These are phyloP conservation scores for Limonium bicolor DNA, from an alignment of 148 eudicot species.

Conservation along the genomic window DNA sequence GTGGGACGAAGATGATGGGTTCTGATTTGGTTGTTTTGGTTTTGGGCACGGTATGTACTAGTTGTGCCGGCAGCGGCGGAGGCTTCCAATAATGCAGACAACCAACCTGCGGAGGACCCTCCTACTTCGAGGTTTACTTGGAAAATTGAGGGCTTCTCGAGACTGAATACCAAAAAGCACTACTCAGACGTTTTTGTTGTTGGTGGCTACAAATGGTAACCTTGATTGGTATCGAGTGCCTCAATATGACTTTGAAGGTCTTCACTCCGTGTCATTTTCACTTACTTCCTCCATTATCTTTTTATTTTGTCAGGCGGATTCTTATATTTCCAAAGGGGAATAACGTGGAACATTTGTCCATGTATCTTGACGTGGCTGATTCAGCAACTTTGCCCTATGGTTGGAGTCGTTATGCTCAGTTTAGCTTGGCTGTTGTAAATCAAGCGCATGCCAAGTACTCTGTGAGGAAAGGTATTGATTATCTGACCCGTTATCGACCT, in stretches of 20 bases:
- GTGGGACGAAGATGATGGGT: no score
- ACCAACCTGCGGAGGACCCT: constrained; percentile 67
- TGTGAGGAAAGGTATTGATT: constrained; percentile 54
- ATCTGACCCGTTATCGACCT: no score
- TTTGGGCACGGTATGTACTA: constrained; percentile 7
- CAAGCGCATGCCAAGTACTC: constrained; percentile 62
- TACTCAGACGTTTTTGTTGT: constrained; percentile 70
- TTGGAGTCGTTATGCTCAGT: constrained; percentile 94
- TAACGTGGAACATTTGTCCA: constrained; percentile 80
- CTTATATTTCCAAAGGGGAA: constrained; percentile 90
- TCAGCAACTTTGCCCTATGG: constrained; percentile 77
- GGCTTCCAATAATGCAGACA: constrained; percentile 29
- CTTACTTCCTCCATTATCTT: no score
- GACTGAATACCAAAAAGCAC: constrained; percentile 58
- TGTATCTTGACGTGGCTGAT: constrained; percentile 94
- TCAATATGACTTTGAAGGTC: no score
- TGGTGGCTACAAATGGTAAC: constrained; percentile 85
- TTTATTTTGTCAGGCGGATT: constrained; percentile 53
- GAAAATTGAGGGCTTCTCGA: constrained; percentile 66
- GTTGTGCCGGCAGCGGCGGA: constrained; percentile 38
- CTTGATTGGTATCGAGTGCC: not conserved
- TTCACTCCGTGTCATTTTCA: no score
- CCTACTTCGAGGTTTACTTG: constrained; percentile 63
- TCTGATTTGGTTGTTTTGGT: constrained; percentile 9
- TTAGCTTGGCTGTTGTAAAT: constrained; percentile 72